These are phyloP conservation scores for Hanseniaspora jakobsenii DNA, from an alignment of 805 yeast species.

Conservation along the genomic window DNA sequence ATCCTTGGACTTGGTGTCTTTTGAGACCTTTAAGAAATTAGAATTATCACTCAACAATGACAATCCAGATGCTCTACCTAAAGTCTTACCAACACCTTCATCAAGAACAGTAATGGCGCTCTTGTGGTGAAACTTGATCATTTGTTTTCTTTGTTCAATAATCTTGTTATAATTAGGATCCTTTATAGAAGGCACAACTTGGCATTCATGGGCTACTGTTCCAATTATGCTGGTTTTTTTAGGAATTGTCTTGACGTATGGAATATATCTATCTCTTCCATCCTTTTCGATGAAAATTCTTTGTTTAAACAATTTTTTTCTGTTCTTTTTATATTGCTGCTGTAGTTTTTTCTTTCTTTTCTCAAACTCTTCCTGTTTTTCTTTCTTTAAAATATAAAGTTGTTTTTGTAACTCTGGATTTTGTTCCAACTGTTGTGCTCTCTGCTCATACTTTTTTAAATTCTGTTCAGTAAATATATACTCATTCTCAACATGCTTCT, in stretches of 20 bases:
- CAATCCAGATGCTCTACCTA: slow-evolving; percentile 68
- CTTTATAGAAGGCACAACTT: slow-evolving; percentile 62
- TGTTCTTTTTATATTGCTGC: slow-evolving; percentile 31
- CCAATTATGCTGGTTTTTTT: slow-evolving; percentile 78
- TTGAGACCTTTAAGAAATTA: slow-evolving; percentile 45
- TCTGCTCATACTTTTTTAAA: slow-evolving; percentile 41
- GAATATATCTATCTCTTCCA: slow-evolving; percentile 44
- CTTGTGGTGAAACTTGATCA: slow-evolving; percentile 38
- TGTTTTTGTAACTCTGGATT: slow-evolving; percentile 31
- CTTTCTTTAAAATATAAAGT: slow-evolving; percentile 26
- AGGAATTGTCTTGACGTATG: slow-evolving; percentile 78
- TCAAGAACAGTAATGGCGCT: slow-evolving; percentile 56
- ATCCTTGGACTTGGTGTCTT: slow-evolving; percentile 37
- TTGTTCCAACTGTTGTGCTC: slow-evolving; percentile 27
- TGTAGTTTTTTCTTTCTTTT: slow-evolving; percentile 29
- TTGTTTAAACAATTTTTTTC: slow-evolving; percentile 26
- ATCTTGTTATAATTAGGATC: slow-evolving; percentile 62
- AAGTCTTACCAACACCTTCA: slow-evolving; percentile 77
- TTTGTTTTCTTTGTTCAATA: slow-evolving; percentile 43
- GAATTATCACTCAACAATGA: slow-evolving; percentile 64
- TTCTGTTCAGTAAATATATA: slow-evolving; percentile 82
- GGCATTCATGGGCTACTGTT: slow-evolving; percentile 84
- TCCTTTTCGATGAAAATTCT: slow-evolving; percentile 31
- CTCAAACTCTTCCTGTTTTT: slow-evolving; percentile 26
- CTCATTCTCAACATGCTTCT: slow-evolving; percentile 71